These are phyloP conservation scores for Fonsecaea pedrosoi DNA, from an alignment of 2,329 filamentous ascomycete species.

Conservation along the genomic window DNA sequence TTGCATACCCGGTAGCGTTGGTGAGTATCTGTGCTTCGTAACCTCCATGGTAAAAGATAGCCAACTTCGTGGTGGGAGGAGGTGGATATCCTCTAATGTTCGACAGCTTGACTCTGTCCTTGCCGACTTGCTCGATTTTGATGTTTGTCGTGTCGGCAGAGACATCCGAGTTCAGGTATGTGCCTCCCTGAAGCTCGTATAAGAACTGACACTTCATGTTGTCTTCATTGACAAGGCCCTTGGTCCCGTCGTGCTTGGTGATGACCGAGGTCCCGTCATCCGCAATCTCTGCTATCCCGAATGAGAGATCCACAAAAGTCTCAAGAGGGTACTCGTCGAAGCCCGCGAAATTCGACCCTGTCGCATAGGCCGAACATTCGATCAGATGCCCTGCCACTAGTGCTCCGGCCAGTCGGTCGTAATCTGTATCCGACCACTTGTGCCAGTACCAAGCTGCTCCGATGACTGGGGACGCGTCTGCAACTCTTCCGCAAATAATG, in stretches of 20 bases:
- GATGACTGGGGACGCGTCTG: conserved; percentile 61
- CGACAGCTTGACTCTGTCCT: conserved; percentile 44
- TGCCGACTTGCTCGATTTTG: conserved; percentile 46
- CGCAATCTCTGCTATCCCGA: conserved; percentile 59
- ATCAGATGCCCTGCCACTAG: conserved; percentile 61
- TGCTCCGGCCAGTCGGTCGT: conserved; percentile 58
- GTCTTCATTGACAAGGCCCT: conserved; percentile 53
- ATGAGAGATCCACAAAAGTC: conserved; percentile 52
- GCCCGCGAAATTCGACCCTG: conserved; percentile 62
- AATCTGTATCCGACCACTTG: conserved; percentile 57
- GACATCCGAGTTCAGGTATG: conserved; percentile 58
- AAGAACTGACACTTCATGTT: conserved; percentile 57
- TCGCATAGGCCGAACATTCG: conserved; percentile 62
- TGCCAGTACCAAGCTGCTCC: conserved; percentile 65
- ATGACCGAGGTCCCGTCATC: conserved; percentile 55
- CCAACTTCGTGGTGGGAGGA: conserved; percentile 60
- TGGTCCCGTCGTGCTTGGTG: conserved; percentile 56
- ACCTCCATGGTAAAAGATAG: conserved; percentile 58
- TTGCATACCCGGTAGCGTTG: conserved; percentile 58
- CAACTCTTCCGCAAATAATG: conserved; percentile 54
- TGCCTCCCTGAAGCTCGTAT: conserved; percentile 58
- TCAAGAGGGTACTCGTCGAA: conserved; percentile 52
- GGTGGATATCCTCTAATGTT: conserved; percentile 54
- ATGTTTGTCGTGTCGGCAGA: conserved; percentile 41
- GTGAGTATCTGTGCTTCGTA: conserved; percentile 55